Evolutionary conservation across 306 rosid genomes (phyloP), one percentile per base, ranked within the genome.

Genomic region (Trichosanthes truncata): DNA sequence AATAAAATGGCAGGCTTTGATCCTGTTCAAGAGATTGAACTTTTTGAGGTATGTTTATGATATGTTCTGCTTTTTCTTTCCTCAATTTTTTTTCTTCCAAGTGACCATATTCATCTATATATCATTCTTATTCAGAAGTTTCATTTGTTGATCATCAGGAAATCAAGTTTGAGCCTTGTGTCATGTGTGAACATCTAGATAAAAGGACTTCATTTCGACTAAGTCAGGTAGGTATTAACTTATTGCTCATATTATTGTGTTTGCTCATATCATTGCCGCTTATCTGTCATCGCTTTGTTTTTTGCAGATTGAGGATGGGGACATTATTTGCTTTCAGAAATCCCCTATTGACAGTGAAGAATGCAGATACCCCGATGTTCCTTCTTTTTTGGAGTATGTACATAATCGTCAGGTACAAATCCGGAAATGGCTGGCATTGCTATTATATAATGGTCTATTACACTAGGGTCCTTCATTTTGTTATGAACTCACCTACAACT

Each of bases 261-360:
- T 79, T 65, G 13, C 36, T 20, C 49, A 9, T 66, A 31, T 49
- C 14, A 33, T 9, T 79, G 49, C 7, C 65, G 1, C 17, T 46
- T n/a, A n/a, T 63, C 7, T 52, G 43, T 7, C 26, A 66, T 23
- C 77, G 23, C 26, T 36, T 65, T 21, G 25, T 74, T 67, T 49
- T 84, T 83, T 86, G 35, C 88, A 94, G 98, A 87, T 94, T 79
- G 97, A 94, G 85, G 96, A 92, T 63, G 98, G 98, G 60, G 98
- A 94, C 83, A 94, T 94, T 81, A 89, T 94, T 78, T 94, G 98
- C 89, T 87, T 89, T 82, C 97, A 94, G 88, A 94, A 91, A 80
- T 69, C 85, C 81, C 69, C 85, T 38, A 79, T 69, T 78, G 87
- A 80, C 56, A 79, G 79, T 60, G 87, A 80, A 80, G 89, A 79